These are phyloP conservation scores for Multifurca ochricompacta DNA, from an alignment of 768 basidiomycete genomes.

Conservation along the genomic window DNA sequence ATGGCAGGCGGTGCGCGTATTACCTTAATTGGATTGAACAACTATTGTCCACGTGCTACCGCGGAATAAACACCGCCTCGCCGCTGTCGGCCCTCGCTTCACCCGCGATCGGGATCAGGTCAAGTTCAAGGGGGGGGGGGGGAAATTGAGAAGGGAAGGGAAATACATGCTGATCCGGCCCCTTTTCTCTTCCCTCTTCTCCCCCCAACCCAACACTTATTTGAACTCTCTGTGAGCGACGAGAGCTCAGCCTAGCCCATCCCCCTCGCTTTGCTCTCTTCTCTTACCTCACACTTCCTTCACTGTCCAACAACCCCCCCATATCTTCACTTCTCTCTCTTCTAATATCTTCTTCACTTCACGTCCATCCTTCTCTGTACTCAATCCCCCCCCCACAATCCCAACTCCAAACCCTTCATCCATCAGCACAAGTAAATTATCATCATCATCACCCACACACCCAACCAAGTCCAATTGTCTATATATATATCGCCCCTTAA, in stretches of 20 bases:
- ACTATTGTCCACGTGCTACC: background rate
- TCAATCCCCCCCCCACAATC: background rate
- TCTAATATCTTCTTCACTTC: background rate
- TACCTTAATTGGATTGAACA: background rate
- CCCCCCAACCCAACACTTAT: background rate
- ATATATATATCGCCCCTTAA: background rate
- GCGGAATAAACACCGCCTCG: background rate
- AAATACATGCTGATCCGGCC: conserved; percentile 7
- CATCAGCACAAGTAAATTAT: conserved; percentile 1
- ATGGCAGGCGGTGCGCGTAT: background rate
- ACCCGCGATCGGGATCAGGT: conserved; percentile 10
- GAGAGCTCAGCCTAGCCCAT: background rate
- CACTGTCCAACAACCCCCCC: background rate
- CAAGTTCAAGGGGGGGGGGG: too few species aligned
- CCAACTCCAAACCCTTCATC: background rate
- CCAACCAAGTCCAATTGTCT: background rate
- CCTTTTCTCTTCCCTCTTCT: conserved; percentile 2
- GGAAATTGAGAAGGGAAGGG: too few species aligned
- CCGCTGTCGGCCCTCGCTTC: too few species aligned
- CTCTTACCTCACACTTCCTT: background rate
- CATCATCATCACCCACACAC: too few species aligned
- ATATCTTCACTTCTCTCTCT: background rate
- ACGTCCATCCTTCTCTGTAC: background rate
- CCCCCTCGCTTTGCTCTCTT: background rate
- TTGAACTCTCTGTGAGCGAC: background rate